These are phyloP conservation scores for Scheffersomyces titani DNA, from an alignment of 1,139 yeast species.

Conservation along the genomic window DNA sequence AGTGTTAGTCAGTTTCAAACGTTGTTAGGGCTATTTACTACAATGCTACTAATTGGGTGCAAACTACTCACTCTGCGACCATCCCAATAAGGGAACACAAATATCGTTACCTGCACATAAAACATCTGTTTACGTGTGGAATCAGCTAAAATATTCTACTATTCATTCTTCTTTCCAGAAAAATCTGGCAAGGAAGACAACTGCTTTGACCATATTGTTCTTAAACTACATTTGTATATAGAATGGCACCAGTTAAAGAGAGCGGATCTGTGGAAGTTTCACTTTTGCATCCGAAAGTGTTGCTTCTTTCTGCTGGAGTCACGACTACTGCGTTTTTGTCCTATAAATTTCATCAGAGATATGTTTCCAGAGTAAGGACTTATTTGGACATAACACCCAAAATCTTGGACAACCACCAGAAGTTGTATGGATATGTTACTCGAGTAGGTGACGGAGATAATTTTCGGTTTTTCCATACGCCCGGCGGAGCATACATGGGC, in stretches of 20 bases:
- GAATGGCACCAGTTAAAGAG: neutral
- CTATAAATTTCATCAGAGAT: constrained; percentile 34
- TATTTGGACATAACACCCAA: constrained; percentile 42
- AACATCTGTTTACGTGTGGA: neutral
- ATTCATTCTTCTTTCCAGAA: too few relatives aligned
- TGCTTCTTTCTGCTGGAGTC: constrained; percentile 40
- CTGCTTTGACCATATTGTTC: neutral
- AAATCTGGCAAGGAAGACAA: neutral
- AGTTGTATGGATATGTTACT: constrained; percentile 77
- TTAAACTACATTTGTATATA: neutral
- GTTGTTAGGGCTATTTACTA: too few relatives aligned
- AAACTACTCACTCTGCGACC: neutral
- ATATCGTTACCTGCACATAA: neutral
- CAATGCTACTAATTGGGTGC: too few relatives aligned
- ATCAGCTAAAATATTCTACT: neutral
- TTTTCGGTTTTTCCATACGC: constrained; percentile 88
- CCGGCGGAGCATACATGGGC: constrained; percentile 85
- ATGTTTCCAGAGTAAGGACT: constrained; percentile 33
- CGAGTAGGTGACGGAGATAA: constrained; percentile 97
- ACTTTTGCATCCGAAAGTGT: constrained; percentile 42
- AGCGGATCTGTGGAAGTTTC: constrained; percentile 15
- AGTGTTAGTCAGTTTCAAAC: too few relatives aligned
- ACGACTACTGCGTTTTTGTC: constrained; percentile 33
- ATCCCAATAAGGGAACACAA: too few relatives aligned
- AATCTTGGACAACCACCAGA: constrained; percentile 32